Evolutionary conservation across 1,284 basidiomycete species (phyloP), one percentile per base, ranked within the genome.

Genomic region (Neonothopanus nambi): DNA sequence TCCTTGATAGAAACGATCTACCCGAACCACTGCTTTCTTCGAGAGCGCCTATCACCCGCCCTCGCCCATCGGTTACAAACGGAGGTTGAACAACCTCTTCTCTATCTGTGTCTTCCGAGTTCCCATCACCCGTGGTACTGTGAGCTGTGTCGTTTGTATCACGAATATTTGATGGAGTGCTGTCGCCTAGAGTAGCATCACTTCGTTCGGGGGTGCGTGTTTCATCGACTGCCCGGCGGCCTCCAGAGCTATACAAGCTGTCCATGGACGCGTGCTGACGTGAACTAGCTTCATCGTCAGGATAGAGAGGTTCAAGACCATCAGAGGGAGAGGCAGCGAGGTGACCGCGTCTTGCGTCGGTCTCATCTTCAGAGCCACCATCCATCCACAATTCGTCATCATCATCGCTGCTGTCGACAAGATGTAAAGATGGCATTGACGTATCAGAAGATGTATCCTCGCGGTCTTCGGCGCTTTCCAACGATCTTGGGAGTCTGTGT

Each of bases 21-120:
- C 28, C 50, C 36, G 9, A 23, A 21, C 15, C 52, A 46, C 33
- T 55, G 37, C 28, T 42, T 28, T 48, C 57, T 12, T 49, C 41
- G 15, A 48, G 50, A 7, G 59, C 53, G 33, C 47, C 54, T n/a
- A 62, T 59, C 8, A 78, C 76, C 30, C 79, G 65, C 20, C 79
- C 79, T 20, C 80, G 69, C 41, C 77, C 72, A 60, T 77, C 78
- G n/a, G 79, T 74, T 37, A 84, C 72, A 64, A 87, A 87, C 3
- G 82, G 81, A 17, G 47, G 35, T 37, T 58, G 63, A 24, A 64
- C 35, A 26, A 48, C 20, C 48, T 38, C 26, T 15, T 17, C 39
- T 56, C 42, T 42, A 28, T 57, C 57, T 21, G 43, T n/a, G 30
- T 13, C 30, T 24, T 49, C 51, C 48, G 30, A 43, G 48, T 41